These are phyloP conservation scores for Acrocalymma vagum DNA, from an alignment of 2,329 filamentous ascomycete species.

Conservation along the genomic window DNA sequence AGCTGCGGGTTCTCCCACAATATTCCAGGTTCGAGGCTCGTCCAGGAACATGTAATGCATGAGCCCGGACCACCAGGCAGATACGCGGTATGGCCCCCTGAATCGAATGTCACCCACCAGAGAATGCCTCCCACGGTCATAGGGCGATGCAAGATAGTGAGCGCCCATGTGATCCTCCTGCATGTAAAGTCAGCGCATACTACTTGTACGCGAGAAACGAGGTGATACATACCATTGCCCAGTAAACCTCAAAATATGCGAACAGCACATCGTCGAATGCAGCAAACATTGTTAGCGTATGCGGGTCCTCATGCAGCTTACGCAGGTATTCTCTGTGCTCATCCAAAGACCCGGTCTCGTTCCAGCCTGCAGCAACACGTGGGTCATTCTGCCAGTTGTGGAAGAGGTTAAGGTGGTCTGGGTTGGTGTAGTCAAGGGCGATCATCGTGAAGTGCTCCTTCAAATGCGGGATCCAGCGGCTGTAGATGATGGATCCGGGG, in stretches of 20 bases:
- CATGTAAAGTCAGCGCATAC: constrained; percentile 26
- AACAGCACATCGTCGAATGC: constrained; percentile 76
- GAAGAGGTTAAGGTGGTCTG: constrained; percentile 74
- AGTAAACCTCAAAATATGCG: constrained; percentile 84
- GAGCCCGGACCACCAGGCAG: constrained; percentile 65
- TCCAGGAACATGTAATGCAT: constrained; percentile 69
- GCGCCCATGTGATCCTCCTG: constrained; percentile 69
- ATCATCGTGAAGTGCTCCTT: constrained; percentile 80
- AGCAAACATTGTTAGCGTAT: constrained; percentile 74
- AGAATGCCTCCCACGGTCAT: constrained; percentile 68
- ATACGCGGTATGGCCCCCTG: constrained; percentile 64
- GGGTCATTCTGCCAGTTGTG: constrained; percentile 86
- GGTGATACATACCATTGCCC: constrained; percentile 67
- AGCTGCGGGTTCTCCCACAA: constrained; percentile 75
- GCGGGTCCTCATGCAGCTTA: constrained; percentile 73
- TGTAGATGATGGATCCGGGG: constrained; percentile 77
- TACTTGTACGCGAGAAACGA: constrained; percentile 2
- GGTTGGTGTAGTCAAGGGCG: constrained; percentile 72
- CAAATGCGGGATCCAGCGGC: constrained; percentile 79
- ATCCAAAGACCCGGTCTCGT: constrained; percentile 78
- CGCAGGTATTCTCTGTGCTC: constrained; percentile 77
- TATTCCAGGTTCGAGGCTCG: constrained; percentile 62
- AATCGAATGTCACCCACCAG: constrained; percentile 66
- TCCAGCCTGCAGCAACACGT: constrained; percentile 81
- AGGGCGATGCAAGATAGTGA: constrained; percentile 64